These are phyloP conservation scores for Centaurea solstitialis DNA, from an alignment of 129 eudicot species.

Conservation along the genomic window DNA sequence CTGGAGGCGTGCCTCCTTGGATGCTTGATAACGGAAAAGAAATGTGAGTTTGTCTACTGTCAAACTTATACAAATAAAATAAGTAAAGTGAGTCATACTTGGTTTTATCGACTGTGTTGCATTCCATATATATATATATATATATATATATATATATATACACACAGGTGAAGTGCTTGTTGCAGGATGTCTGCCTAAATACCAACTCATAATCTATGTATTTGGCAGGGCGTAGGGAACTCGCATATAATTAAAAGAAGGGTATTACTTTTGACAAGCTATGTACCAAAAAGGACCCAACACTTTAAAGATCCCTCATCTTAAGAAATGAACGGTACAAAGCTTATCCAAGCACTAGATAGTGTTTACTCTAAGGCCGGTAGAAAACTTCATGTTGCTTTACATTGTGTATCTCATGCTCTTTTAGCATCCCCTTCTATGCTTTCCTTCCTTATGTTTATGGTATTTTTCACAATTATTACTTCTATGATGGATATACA, in stretches of 20 bases:
- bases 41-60: slow-evolving; percentile 33
- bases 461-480: no score
- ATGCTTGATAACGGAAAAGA: slow-evolving; percentile 27
- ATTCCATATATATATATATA: no score
- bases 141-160: no score
- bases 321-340: not conserved
- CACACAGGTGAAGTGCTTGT: not conserved
- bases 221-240: not conserved
- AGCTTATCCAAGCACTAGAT: not conserved
- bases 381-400: not conserved
- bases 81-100: no score
- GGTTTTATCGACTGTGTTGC: not conserved
- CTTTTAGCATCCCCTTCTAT: no score
- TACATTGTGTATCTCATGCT: no score
- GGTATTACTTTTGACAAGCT: not conserved
- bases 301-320: not conserved
- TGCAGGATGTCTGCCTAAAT: slow-evolving; percentile 1
- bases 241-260: not conserved
- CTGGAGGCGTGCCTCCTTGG: slow-evolving; percentile 56
- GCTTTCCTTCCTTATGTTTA: no score
- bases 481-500: no score
- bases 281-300: not conserved
- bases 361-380: not conserved
- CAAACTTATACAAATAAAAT: not conserved
- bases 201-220: not conserved